Evolutionary conservation across 352 stramenopile species (phyloP).

Genomic region (Aphanomyces euteiches): DNA sequence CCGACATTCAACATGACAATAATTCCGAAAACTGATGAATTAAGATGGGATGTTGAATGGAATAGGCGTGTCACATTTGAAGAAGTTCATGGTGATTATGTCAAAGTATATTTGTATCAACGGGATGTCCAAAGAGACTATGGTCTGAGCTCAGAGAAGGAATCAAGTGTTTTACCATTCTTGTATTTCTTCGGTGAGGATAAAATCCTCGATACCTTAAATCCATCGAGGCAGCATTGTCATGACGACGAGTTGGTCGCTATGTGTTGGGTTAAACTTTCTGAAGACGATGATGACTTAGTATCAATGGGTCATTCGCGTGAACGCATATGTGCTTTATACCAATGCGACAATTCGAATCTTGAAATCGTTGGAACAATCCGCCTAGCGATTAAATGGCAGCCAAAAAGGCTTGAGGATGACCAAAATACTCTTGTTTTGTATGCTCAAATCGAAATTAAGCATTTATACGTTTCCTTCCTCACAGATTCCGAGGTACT

Average conservation of each 20-base stretch:
- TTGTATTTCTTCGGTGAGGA: conserved; percentile 87
- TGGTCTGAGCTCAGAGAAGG: conserved; percentile 64
- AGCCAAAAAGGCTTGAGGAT: conserved; percentile 54
- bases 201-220: conserved; percentile 79
- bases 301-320: conserved; percentile 36
- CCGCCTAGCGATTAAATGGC: conserved; percentile 73
- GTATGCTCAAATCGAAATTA: conserved; percentile 73
- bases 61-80: conserved; percentile 79
- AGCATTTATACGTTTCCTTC: conserved; percentile 67
- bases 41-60: conserved; percentile 68
- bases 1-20: conserved; percentile 11
- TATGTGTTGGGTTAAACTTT: conserved; percentile 70
- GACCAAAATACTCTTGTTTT: conserved; percentile 40
- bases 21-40: conserved; percentile 1
- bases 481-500: conserved; percentile 46
- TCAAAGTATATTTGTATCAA: conserved; percentile 70
- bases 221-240: conserved; percentile 81
- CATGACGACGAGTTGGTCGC: conserved; percentile 71
- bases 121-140: conserved; percentile 73
- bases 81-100: conserved; percentile 45
- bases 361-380: conserved; percentile 72
- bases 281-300: conserved; percentile 37
- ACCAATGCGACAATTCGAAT: conserved; percentile 34
- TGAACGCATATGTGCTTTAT: conserved; percentile 65
- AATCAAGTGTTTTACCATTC: conserved; percentile 82